These are phyloP conservation scores for Phytopythium chamaehyphon DNA, from an alignment of 352 stramenopile genomes.

Conservation along the genomic window DNA sequence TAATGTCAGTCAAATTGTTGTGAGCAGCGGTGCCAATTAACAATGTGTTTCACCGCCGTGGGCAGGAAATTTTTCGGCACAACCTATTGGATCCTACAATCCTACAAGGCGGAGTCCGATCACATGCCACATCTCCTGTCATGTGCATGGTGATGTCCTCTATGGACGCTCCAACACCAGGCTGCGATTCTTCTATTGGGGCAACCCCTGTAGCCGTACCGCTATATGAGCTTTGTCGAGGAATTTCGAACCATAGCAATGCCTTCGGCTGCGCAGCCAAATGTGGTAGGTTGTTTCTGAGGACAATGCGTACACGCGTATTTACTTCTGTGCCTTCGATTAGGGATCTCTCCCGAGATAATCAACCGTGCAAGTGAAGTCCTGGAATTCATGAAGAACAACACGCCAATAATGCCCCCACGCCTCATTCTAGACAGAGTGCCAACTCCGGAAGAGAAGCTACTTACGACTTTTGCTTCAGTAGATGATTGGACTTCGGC, in stretches of 20 bases:
- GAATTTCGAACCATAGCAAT: constrained; percentile 69
- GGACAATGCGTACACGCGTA: neutral
- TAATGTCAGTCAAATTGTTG: too few species aligned
- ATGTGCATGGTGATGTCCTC: constrained; percentile 61
- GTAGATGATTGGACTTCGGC: constrained; percentile 47
- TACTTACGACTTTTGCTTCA: constrained; percentile 39
- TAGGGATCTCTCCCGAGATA: constrained; percentile 42
- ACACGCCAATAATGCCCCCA: constrained; percentile 16
- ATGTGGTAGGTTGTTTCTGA: constrained; percentile 37
- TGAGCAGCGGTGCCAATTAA: too few species aligned
- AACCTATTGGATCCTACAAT: constrained; percentile 26
- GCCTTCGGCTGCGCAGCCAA: constrained; percentile 60
- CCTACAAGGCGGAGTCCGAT: neutral
- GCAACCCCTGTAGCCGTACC: constrained; percentile 24
- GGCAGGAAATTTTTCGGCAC: constrained; percentile 60
- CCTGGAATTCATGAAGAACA: constrained; percentile 26
- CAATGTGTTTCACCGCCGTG: neutral
- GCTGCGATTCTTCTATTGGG: constrained; percentile 13
- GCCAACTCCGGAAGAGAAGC: constrained; percentile 37
- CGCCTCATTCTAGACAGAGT: constrained; percentile 17
- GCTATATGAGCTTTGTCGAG: constrained; percentile 56
- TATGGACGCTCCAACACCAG: constrained; percentile 11
- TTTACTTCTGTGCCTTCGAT: neutral
- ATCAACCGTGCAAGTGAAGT: constrained; percentile 43
- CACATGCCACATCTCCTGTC: constrained; percentile 11